These are phyloP conservation scores for Lepiota subincarnata DNA, from an alignment of 768 basidiomycete species.

Conservation along the genomic window DNA sequence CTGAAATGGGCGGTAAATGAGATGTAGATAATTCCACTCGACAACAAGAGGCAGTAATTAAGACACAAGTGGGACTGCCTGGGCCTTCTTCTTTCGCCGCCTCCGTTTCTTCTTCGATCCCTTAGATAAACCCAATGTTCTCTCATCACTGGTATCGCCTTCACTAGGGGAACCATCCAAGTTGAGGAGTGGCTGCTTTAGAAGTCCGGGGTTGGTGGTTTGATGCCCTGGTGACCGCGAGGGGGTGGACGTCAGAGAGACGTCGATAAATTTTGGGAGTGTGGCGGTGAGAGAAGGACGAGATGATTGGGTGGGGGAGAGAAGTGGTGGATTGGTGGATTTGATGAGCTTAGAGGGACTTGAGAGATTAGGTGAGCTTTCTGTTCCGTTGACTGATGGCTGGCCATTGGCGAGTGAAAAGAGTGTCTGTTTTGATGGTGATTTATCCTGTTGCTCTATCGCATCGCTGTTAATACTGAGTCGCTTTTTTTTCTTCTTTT, in stretches of 20 bases:
- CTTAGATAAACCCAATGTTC: conserved; percentile 13
- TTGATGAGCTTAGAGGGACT: background rate
- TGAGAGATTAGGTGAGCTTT: background rate
- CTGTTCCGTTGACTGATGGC: background rate
- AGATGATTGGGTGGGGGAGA: background rate
- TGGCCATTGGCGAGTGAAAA: background rate
- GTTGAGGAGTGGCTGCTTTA: conserved; percentile 49
- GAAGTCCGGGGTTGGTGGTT: conserved; percentile 13
- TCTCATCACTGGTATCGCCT: conserved; percentile 29
- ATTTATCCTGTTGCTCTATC: background rate
- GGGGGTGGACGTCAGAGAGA: conserved; percentile 14
- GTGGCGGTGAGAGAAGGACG: background rate
- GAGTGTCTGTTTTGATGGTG: no score
- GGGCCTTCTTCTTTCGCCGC: conserved; percentile 52
- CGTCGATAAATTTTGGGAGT: background rate
- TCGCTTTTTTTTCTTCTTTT: conserved; percentile 1
- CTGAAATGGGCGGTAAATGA: no score
- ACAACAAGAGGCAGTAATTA: background rate
- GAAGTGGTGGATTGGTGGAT: background rate
- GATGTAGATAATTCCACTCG: background rate
- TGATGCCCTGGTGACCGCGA: conserved; percentile 9
- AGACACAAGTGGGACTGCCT: background rate
- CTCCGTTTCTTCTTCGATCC: conserved; percentile 51
- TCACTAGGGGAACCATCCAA: conserved; percentile 41
- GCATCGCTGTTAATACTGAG: background rate